Conservation (phyloP, 805 yeast species). For the Metschnikowia anglica region DNA sequence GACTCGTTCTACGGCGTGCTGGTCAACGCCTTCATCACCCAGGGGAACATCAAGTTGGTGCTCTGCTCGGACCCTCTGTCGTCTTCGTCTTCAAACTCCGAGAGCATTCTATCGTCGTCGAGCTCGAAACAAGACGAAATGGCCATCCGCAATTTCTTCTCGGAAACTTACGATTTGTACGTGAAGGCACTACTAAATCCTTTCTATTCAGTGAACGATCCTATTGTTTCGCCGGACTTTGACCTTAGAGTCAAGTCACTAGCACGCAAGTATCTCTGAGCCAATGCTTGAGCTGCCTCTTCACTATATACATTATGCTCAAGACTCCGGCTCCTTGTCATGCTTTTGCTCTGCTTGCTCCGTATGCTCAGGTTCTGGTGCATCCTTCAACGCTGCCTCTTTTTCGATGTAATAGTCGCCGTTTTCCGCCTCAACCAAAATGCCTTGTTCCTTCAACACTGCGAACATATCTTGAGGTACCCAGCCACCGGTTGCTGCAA, state of each 20-base stretch:
- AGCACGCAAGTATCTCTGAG: constrained; percentile 72
- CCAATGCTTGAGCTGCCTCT: neutral
- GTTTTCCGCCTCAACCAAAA: constrained; percentile 55
- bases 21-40: constrained; percentile 84
- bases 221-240: constrained; percentile 70
- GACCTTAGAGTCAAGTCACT: constrained; percentile 69
- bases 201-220: constrained; percentile 74
- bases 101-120: constrained; percentile 9
- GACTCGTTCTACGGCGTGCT: constrained; percentile 83
- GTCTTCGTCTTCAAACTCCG: constrained; percentile 26
- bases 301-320: too few species aligned
- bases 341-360: neutral
- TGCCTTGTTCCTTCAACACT: constrained; percentile 63
- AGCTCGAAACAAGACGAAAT: constrained; percentile 52
- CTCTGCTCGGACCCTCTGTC: constrained; percentile 49
- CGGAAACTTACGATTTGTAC: constrained; percentile 83
- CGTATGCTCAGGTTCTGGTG: constrained; percentile 9
- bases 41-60: constrained; percentile 80
- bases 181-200: constrained; percentile 85
- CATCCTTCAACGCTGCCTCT: constrained; percentile 26
- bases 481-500: constrained; percentile 92
- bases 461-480: constrained; percentile 92
- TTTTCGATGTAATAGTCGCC: constrained; percentile 40
- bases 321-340: neutral
- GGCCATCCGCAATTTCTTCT: constrained; percentile 76